Percentiles rank a stretch among this genome's conserved stretches.
These are phyloP conservation scores for Fusarium fracticaudum DNA, from an alignment of 2,329 filamentous ascomycete species.

Conservation along the genomic window DNA sequence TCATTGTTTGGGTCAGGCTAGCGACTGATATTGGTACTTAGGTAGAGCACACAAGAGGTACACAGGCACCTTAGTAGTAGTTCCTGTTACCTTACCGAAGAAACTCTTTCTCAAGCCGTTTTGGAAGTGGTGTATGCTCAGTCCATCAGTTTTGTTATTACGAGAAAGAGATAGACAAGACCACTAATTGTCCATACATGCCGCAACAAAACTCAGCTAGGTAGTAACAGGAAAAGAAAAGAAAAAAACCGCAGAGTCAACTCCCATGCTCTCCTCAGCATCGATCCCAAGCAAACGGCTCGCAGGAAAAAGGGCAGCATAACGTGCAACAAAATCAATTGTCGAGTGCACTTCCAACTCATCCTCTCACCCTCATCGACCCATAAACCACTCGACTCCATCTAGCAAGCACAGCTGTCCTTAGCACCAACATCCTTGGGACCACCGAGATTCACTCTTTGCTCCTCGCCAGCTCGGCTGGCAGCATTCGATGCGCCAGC, in stretches of 20 bases:
- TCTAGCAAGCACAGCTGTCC: slow-evolving; percentile 88
- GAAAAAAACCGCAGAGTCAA: slow-evolving; percentile 37
- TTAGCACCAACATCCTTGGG: slow-evolving; percentile 79
- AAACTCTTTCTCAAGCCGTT: background rate
- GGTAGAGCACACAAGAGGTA: background rate
- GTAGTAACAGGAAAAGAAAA: slow-evolving; percentile 30
- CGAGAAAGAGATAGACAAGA: background rate
- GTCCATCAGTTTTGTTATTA: background rate
- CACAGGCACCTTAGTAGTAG: background rate
- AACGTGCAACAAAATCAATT: slow-evolving; percentile 40
- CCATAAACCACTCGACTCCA: background rate
- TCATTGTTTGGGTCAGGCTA: background rate
- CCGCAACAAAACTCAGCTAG: slow-evolving; percentile 32
- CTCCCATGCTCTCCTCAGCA: slow-evolving; percentile 43
- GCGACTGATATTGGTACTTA: background rate
- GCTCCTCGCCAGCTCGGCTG: slow-evolving; percentile 70
- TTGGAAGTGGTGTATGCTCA: background rate
- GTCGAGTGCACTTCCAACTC: slow-evolving; percentile 21
- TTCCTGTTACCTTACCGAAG: background rate
- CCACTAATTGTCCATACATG: slow-evolving; percentile 17
- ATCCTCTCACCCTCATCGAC: slow-evolving; percentile 18
- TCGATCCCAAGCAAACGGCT: slow-evolving; percentile 42
- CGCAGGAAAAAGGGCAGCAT: slow-evolving; percentile 42
- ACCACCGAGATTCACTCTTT: slow-evolving; percentile 84
- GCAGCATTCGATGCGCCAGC: slow-evolving; percentile 69